Evolutionary conservation across 2,329 filamentous ascomycete genomes (phyloP).

Genomic region (Fusarium beomiforme): DNA sequence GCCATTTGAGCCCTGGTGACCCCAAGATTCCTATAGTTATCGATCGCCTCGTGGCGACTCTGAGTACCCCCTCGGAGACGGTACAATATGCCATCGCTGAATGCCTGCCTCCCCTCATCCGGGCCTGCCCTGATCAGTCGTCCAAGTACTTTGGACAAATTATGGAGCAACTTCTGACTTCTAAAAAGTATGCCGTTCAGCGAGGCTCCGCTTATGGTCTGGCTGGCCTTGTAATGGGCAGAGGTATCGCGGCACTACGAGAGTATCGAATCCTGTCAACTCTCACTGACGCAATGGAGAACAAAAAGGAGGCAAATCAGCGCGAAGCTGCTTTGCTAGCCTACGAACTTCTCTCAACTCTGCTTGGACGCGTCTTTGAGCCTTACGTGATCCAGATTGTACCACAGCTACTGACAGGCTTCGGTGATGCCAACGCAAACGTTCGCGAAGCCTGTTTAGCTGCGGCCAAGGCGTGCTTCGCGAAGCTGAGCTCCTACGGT

Average conservation of each 20-base stretch:
- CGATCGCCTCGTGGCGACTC: conserved; percentile 82
- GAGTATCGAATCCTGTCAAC: conserved; percentile 88
- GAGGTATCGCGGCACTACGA: conserved; percentile 81
- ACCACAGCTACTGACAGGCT: conserved; percentile 86
- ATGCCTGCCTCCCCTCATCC: conserved; percentile 91
- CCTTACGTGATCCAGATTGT: conserved; percentile 97
- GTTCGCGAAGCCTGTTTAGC: conserved; percentile 94
- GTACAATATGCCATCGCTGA: conserved; percentile 97
- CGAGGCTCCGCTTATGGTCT: conserved; percentile 95
- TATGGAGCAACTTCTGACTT: conserved; percentile 82
- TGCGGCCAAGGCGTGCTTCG: conserved; percentile 93
- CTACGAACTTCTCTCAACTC: conserved; percentile 87
- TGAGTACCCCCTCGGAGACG: conserved; percentile 94
- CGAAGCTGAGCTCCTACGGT: conserved; percentile 91
- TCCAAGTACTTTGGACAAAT: conserved; percentile 83
- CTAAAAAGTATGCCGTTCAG: conserved; percentile 91
- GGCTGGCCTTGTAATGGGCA: conserved; percentile 88
- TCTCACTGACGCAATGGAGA: conserved; percentile 85
- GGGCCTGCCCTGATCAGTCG: conserved; percentile 79
- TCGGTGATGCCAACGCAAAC: conserved; percentile 87
- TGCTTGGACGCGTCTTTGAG: conserved; percentile 90
- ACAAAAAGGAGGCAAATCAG: conserved; percentile 92
- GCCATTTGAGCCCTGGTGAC: conserved; percentile 87
- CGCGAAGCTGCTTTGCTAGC: conserved; percentile 89
- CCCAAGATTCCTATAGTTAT: conserved; percentile 88